These are phyloP conservation scores for Aspergillus texensis DNA, from an alignment of 2,329 filamentous ascomycete genomes.

Conservation along the genomic window DNA sequence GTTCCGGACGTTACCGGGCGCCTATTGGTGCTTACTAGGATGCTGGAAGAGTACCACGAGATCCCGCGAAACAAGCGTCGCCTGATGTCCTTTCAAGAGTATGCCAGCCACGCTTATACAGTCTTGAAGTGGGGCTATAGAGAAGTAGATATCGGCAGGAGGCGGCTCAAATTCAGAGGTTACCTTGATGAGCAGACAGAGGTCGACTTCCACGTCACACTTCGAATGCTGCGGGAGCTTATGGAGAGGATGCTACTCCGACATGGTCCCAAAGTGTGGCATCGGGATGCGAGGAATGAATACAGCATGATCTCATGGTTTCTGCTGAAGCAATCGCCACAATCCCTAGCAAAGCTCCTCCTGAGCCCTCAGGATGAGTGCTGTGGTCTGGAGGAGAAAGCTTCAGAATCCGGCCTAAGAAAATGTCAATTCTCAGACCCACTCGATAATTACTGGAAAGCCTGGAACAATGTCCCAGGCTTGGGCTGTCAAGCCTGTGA, in stretches of 20 bases:
- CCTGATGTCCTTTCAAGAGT: slow-evolving; percentile 20
- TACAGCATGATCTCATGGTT: slow-evolving; percentile 34
- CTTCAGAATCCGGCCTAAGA: slow-evolving; percentile 12
- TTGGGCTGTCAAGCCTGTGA: slow-evolving; percentile 29
- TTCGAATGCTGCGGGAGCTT: slow-evolving; percentile 34
- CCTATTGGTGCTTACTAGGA: slow-evolving; percentile 18
- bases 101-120: slow-evolving; percentile 27
- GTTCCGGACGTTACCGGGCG: slow-evolving; percentile 20
- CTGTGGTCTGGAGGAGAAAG: slow-evolving; percentile 26
- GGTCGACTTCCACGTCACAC: slow-evolving; percentile 30
- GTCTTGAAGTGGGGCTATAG: slow-evolving; percentile 26
- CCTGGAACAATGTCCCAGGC: slow-evolving; percentile 27
- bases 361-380: slow-evolving; percentile 30
- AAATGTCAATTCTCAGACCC: slow-evolving; percentile 29
- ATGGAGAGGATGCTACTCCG: slow-evolving; percentile 32
- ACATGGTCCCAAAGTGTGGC: slow-evolving; percentile 32
- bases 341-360: slow-evolving; percentile 28
- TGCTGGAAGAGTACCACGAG: slow-evolving; percentile 26
- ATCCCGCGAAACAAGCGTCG: slow-evolving; percentile 17
- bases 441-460: slow-evolving; percentile 32
- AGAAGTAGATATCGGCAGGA: slow-evolving; percentile 30
- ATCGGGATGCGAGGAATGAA: slow-evolving; percentile 29
- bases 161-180: slow-evolving; percentile 26
- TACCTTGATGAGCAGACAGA: slow-evolving; percentile 27
- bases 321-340: slow-evolving; percentile 28